phyloP scores from a whole-genome alignment of 2,329 filamentous ascomycete genomes.

The Scedosporium aurantiacum region DNA sequence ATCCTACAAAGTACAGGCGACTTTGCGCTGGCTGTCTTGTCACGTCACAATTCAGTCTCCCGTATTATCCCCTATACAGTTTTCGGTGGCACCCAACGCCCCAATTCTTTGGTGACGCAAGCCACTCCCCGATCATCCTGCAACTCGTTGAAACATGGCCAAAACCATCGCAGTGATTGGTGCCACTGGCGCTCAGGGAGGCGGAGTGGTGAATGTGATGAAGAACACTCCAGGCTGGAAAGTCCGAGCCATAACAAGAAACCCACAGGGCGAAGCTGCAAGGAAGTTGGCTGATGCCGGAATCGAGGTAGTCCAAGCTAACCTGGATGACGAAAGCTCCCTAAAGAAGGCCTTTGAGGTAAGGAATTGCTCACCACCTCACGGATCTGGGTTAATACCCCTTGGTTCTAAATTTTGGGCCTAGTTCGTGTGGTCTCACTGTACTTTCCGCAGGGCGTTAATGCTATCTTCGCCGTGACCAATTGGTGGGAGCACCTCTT shows the following conservation, averaged over 20 bases:
- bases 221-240: conserved; percentile 10
- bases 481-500: conserved; percentile 44
- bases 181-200: conserved; percentile 38
- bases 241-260: conserved; percentile 37
- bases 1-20: too few relatives aligned
- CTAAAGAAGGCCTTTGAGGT: conserved; percentile 27
- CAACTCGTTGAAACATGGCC: conserved; percentile 2
- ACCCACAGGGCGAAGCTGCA: conserved; percentile 28
- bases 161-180: conserved; percentile 35
- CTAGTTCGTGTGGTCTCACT: too few relatives aligned
- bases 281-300: conserved; percentile 27
- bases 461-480: conserved; percentile 43
- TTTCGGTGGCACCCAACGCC: too few relatives aligned
- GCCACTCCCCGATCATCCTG: neutral
- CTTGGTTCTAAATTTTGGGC: neutral
- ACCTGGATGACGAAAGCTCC: conserved; percentile 29
- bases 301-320: conserved; percentile 30
- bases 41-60: too few relatives aligned
- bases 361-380: neutral
- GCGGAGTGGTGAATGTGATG: conserved; percentile 28
- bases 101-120: neutral
- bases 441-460: conserved; percentile 21
- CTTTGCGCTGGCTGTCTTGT: too few relatives aligned
- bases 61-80: too few relatives aligned
- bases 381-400: neutral